Base-by-base conservation (phyloP, 2,329 filamentous ascomycete genomes). In the Aureobasidium uvarum region DNA sequence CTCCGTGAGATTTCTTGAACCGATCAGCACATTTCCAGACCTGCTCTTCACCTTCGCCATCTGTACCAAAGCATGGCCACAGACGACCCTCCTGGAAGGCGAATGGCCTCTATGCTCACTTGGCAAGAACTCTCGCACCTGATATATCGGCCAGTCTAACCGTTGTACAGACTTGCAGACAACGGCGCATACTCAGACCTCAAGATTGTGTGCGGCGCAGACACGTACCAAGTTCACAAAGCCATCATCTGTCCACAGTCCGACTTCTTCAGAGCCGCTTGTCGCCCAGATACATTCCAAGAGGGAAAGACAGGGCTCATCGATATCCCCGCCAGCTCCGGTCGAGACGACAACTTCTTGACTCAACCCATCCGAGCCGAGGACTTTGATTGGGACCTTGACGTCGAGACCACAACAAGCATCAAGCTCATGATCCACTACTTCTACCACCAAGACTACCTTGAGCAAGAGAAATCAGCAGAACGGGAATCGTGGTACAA, bases 151-250 rank as follows among this genome's bases (percentile, higher is more conserved):
- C 16, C 1, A 18, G 5, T 50, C 46, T 31, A 31, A 54, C 5
- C 0, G 10, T 38, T 6, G 10, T 54, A 10, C 28, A 51, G 54
- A 58, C 54, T 58, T 7, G 18, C 25, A 3, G 33, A n/a, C 4
- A 66, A 41, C 23, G 41, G 39, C 23, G 65, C 67, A 36, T 70
- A 70, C 66, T 67, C 69, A 1, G 70, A 74, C 28, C 51, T 72
- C 3, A 69, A 55, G 18, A 67, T 74, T 55, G 54, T 43, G 2
- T 71, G 71, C 38, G 67, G 68, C 5, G 62, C 65, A 5, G 66
- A 65, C 52, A 65, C 31, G 11, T 71, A 68, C 65, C 41, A 60
- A 7, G 69, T 71, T 5, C 72, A 74, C 62, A 70, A 71, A 52
- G 48, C 41, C 1, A 65, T 73, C 20, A 41, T 74, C 14, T 73